A percentile compares a stretch with the other conserved stretches of the same genome.
phyloP scores from a whole-genome alignment of 2,329 filamentous ascomycete genomes.

The Claviceps sp. region DNA sequence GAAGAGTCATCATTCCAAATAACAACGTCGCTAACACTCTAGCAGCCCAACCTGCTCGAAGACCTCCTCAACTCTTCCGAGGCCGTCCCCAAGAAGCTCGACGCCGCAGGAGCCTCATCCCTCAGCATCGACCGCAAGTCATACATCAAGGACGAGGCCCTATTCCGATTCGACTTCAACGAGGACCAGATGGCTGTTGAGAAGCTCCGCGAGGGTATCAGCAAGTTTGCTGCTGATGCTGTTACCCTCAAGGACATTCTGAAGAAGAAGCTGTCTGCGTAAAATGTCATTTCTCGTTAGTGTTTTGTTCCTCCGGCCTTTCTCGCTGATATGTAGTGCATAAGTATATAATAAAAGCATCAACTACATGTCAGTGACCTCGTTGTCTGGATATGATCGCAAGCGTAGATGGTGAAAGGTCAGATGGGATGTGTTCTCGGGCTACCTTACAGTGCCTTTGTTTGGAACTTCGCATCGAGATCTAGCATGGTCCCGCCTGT shows the following conservation, averaged over 20 bases:
- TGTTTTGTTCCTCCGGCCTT: too few relatives aligned
- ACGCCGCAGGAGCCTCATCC: slow-evolving; percentile 48
- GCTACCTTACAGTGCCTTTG: too few relatives aligned
- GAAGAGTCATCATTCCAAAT: neutral
- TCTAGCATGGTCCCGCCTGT: too few relatives aligned
- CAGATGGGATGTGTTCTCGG: too few relatives aligned
- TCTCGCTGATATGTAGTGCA: too few relatives aligned
- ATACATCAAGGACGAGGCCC: slow-evolving; percentile 80
- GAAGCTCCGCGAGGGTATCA: slow-evolving; percentile 98
- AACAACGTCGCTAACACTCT: slow-evolving; percentile 6
- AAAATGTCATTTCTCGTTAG: slow-evolving; percentile 8
- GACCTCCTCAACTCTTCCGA: slow-evolving; percentile 77
- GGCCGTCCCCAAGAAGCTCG: slow-evolving; percentile 83
- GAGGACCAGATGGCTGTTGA: slow-evolving; percentile 98
- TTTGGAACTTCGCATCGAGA: too few relatives aligned
- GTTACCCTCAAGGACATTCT: slow-evolving; percentile 87
- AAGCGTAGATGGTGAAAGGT: too few relatives aligned
- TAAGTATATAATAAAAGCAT: too few relatives aligned
- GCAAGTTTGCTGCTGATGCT: slow-evolving; percentile 96
- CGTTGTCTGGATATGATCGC: too few relatives aligned
- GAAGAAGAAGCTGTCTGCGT: slow-evolving; percentile 61
- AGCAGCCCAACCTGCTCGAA: slow-evolving; percentile 80
- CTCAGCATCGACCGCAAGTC: slow-evolving; percentile 76
- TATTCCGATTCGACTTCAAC: slow-evolving; percentile 99
- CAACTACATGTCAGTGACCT: too few relatives aligned